phyloP scores from a whole-genome alignment of 2,329 filamentous ascomycete species.

The Colletotrichum neosansevieriae region DNA sequence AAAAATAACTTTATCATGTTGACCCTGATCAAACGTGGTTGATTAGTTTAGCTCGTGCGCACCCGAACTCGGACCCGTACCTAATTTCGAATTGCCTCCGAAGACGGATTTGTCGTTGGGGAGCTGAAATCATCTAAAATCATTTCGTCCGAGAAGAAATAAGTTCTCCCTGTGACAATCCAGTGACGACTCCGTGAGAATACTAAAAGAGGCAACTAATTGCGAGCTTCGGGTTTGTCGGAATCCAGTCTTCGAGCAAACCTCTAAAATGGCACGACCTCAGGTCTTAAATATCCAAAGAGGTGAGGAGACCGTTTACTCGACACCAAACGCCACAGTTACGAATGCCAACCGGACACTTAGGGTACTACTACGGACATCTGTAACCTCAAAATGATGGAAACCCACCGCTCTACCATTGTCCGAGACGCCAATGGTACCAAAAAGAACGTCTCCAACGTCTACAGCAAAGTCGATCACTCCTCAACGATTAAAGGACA shows the following conservation, averaged over 20 bases:
- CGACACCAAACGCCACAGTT: neutral
- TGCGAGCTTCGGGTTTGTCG: neutral
- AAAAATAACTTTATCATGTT: neutral
- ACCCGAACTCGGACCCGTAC: neutral
- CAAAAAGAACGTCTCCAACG: neutral
- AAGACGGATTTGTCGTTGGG: too few relatives aligned
- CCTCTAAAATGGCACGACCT: neutral
- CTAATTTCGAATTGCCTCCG: neutral
- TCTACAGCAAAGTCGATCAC: slow-evolving; percentile 9
- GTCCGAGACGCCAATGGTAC: neutral
- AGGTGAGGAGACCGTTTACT: neutral
- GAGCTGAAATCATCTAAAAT: too few relatives aligned
- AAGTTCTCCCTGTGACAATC: neutral
- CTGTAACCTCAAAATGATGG: neutral
- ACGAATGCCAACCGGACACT: neutral
- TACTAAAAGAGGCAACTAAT: neutral
- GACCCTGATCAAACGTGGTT: neutral
- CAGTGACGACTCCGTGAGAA: neutral
- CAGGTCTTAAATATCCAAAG: neutral
- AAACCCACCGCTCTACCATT: neutral
- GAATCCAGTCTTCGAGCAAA: neutral
- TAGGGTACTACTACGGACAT: neutral
- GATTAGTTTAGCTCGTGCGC: neutral
- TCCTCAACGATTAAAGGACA: neutral
- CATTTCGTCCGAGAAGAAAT: too few relatives aligned